Conservation (phyloP, 1,284 basidiomycete genomes). For the Ustilago lituana region DNA sequence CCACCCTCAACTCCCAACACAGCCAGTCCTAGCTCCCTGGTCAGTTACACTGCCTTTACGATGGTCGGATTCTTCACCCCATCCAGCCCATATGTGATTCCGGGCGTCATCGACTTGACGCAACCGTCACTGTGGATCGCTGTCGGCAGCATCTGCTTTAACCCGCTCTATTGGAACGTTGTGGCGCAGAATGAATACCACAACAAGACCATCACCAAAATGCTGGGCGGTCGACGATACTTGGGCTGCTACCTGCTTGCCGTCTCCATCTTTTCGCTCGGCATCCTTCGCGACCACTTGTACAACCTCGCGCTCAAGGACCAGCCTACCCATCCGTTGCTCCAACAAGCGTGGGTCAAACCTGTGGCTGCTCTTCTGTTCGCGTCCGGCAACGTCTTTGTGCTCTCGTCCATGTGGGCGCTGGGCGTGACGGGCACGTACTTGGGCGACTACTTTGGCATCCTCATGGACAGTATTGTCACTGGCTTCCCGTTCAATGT, state of each 20-base stretch:
- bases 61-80: slow-evolving; percentile 28
- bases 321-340: slow-evolving; percentile 73
- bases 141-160: slow-evolving; percentile 72
- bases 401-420: slow-evolving; percentile 87
- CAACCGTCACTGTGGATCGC: slow-evolving; percentile 58
- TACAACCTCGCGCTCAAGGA: slow-evolving; percentile 78
- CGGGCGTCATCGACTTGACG: slow-evolving; percentile 56
- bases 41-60: too few species aligned
- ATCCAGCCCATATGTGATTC: slow-evolving; percentile 37
- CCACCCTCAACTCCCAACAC: too few species aligned
- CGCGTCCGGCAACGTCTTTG: slow-evolving; percentile 70
- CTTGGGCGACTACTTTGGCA: slow-evolving; percentile 98
- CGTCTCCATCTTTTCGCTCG: slow-evolving; percentile 71
- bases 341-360: slow-evolving; percentile 73
- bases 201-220: slow-evolving; percentile 62
- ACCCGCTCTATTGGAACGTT: slow-evolving; percentile 94
- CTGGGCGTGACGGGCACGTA: slow-evolving; percentile 84
- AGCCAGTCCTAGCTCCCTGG: too few species aligned
- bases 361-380: slow-evolving; percentile 77
- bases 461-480: slow-evolving; percentile 83
- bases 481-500: slow-evolving; percentile 94
- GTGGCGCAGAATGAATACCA: slow-evolving; percentile 81
- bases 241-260: slow-evolving; percentile 89
- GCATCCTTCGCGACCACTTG: slow-evolving; percentile 47
- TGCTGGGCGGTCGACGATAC: slow-evolving; percentile 67